These are phyloP conservation scores for Gynochthodes officinalis DNA, from an alignment of 257 asterid genomes.

Conservation along the genomic window DNA sequence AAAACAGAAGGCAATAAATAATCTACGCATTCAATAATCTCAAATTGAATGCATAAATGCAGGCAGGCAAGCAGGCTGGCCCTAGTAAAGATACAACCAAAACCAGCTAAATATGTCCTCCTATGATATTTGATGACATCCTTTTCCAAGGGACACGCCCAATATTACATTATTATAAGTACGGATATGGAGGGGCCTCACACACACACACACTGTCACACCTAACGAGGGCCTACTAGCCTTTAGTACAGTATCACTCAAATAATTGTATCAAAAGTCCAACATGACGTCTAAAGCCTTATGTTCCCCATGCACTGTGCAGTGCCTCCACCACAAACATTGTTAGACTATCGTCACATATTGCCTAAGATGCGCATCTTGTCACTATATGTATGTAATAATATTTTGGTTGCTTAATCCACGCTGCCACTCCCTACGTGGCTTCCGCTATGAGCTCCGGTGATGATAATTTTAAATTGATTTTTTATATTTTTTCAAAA, in stretches of 20 bases:
- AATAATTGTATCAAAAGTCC: constrained; percentile 26
- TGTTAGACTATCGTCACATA: too few species aligned
- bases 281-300: neutral
- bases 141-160: constrained; percentile 6
- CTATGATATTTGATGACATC: constrained; percentile 17
- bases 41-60: too few species aligned
- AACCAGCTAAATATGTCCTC: constrained; percentile 25
- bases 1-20: constrained; percentile 12
- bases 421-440: too few species aligned
- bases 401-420: too few species aligned
- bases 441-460: too few species aligned
- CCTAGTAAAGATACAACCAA: constrained; percentile 22
- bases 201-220: too few species aligned
- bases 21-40: too few species aligned
- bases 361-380: too few species aligned
- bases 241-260: constrained; percentile 4
- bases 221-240: neutral
- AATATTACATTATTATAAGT: neutral
- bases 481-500: too few species aligned
- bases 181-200: constrained; percentile 14
- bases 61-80: too few species aligned
- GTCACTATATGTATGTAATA: too few species aligned
- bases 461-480: too few species aligned
- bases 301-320: constrained; percentile 4
- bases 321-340: neutral